phyloP scores from a whole-genome alignment of 352 stramenopile species.

The Phytophthora podocarpi region DNA sequence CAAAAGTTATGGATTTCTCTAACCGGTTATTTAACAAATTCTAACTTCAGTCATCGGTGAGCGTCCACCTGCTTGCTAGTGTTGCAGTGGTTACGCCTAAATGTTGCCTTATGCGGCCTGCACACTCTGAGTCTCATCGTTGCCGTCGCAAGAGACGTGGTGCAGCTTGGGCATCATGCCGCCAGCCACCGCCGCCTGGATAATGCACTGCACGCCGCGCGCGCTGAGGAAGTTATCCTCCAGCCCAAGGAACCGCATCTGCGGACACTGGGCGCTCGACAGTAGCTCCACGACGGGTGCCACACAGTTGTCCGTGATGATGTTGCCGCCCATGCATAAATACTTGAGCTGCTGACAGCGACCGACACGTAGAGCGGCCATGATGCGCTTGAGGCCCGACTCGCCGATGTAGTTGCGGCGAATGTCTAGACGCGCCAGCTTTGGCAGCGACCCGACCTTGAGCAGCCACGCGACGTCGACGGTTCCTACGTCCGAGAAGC shows the following conservation, averaged over 20 bases:
- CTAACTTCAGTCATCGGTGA: slow-evolving; percentile 31
- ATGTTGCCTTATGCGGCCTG: slow-evolving; percentile 20
- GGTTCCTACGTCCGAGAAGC: slow-evolving; percentile 75
- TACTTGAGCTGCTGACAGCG: slow-evolving; percentile 73
- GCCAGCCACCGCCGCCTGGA: slow-evolving; percentile 68
- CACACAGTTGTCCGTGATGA: slow-evolving; percentile 86
- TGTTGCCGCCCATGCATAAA: slow-evolving; percentile 86
- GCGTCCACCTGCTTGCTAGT: too few relatives aligned
- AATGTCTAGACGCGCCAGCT: slow-evolving; percentile 72
- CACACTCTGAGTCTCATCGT: slow-evolving; percentile 28
- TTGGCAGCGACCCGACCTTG: slow-evolving; percentile 64
- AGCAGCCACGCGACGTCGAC: slow-evolving; percentile 77
- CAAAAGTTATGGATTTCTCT: slow-evolving; percentile 22
- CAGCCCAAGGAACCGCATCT: slow-evolving; percentile 80
- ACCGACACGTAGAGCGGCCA: slow-evolving; percentile 56
- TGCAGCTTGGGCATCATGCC: slow-evolving; percentile 88
- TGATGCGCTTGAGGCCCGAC: slow-evolving; percentile 74
- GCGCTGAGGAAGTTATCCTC: slow-evolving; percentile 87
- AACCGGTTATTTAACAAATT: slow-evolving; percentile 39
- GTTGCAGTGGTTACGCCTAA: not conserved
- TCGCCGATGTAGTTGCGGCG: slow-evolving; percentile 86
- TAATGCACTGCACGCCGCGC: slow-evolving; percentile 75
- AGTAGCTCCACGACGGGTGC: slow-evolving; percentile 67
- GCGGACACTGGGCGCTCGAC: slow-evolving; percentile 61
- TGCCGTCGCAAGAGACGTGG: slow-evolving; percentile 63